phyloP scores from a whole-genome alignment of 306 rosid genomes.

The Datisca glomerata region DNA sequence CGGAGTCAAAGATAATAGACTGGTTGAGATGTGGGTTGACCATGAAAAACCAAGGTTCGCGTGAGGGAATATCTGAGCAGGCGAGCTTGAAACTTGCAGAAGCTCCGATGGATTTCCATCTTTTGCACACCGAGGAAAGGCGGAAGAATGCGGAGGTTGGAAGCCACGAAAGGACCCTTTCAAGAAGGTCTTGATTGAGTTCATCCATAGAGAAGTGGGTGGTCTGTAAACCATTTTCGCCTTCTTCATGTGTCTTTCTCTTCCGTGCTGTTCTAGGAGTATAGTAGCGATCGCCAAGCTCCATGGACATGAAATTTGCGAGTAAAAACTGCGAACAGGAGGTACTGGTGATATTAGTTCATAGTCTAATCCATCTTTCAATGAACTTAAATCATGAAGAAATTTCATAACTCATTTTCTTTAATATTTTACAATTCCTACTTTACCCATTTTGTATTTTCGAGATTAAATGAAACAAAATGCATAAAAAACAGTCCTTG shows the following conservation, averaged over 20 bases:
- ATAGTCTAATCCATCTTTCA: no score
- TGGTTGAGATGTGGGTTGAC: slow-evolving; percentile 54
- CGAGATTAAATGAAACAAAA: no score
- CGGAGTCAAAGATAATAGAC: slow-evolving; percentile 55
- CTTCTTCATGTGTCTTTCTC: slow-evolving; percentile 49
- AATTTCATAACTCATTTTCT: no score
- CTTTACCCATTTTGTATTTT: no score
- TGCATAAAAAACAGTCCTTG: no score
- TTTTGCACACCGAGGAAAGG: slow-evolving; percentile 73
- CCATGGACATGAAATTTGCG: slow-evolving; percentile 32
- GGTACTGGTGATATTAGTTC: not conserved
- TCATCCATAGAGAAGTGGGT: slow-evolving; percentile 46
- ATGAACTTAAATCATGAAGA: no score
- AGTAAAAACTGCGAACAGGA: slow-evolving; percentile 28
- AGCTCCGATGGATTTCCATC: slow-evolving; percentile 72
- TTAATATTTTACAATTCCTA: no score
- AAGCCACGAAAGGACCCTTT: slow-evolving; percentile 73
- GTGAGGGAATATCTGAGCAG: slow-evolving; percentile 52
- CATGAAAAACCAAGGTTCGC: slow-evolving; percentile 94
- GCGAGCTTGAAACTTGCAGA: slow-evolving; percentile 79
- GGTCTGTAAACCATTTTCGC: slow-evolving; percentile 11
- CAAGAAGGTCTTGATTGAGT: slow-evolving; percentile 82
- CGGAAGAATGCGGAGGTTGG: slow-evolving; percentile 82
- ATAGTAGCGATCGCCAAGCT: slow-evolving; percentile 15
- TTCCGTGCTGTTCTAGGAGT: slow-evolving; percentile 28